Conservation (phyloP, 202 grass and related monocot species). For the Setaria viridis region DNA sequence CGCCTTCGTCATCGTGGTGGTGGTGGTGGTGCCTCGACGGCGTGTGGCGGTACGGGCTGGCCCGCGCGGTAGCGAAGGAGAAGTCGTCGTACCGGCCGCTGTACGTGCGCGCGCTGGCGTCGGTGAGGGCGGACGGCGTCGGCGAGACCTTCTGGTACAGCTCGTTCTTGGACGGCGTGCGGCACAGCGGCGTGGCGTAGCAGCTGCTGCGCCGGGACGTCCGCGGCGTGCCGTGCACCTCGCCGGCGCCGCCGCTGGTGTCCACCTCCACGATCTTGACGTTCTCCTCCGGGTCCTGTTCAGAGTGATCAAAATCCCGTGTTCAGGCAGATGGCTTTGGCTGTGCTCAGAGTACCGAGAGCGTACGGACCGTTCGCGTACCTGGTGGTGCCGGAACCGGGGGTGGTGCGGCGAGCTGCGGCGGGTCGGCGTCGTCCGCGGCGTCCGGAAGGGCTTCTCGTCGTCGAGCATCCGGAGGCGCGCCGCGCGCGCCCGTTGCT, state of each 20-base stretch:
- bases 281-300: conserved; percentile 49
- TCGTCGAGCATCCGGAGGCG: conserved; percentile 63
- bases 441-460: conserved; percentile 45
- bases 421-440: conserved; percentile 46
- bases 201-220: conserved; percentile 66
- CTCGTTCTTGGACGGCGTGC: conserved; percentile 56
- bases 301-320: background rate
- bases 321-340: background rate
- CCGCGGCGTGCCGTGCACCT: conserved; percentile 55
- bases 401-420: conserved; percentile 70
- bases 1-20: background rate
- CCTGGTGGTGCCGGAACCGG: conserved; percentile 52
- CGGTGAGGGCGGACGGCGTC: conserved; percentile 66
- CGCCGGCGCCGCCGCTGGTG: conserved; percentile 24
- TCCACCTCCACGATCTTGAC: conserved; percentile 73
- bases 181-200: conserved; percentile 61
- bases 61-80: conserved; percentile 77
- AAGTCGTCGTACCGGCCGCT: conserved; percentile 69
- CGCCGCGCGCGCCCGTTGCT: conserved; percentile 60
- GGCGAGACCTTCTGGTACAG: conserved; percentile 66
- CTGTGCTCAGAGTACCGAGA: background rate
- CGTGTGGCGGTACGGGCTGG: conserved; percentile 49
- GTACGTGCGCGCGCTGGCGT: conserved; percentile 66
- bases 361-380: background rate
- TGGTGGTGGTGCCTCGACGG: conserved; percentile 6